Base-by-base conservation (phyloP, 169 alveolate species). In the Plasmodium cynomolgi region DNA sequence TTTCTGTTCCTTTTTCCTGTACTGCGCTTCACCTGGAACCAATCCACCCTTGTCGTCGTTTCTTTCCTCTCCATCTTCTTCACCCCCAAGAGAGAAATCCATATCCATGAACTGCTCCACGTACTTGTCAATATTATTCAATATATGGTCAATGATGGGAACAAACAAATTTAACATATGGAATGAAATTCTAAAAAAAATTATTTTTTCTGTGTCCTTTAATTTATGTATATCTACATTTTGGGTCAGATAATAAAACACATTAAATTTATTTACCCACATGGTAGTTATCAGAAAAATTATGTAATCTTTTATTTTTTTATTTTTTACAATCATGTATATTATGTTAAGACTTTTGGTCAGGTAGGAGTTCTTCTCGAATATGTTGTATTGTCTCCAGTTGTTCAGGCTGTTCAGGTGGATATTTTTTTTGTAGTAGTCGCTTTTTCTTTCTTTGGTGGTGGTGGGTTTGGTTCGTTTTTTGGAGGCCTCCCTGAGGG, bases 181-280 rank as follows among this genome's bases (percentile, higher is more conserved):
- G 29, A 68, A 91, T 1, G 95, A 91, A 1, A 91, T 44, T 91
- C 75, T 81, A 8, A 71, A 83, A 82, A 91, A 91, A 5, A 91
- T 3, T 1, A 91, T 81, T 72, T 91, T 91, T 68, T 91, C 95
- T 29, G 92, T 82, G 26, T 91, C 95, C 56, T 79, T 91, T 11
- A 91, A 44, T 73, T 82, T 81, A 0, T 81, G 41, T 5, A 91
- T 31, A 9, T 91, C 17, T 41, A 91, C 74, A 82, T 91, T 23
- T 50, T 91, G 95, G 9, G 95, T 91, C 11, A 91, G 44, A 34
- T 91, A 91, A 71, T 91, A 91, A 39, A 91, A 91, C 3, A 82
- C 95, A 62, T 73, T 91, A 33, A 81, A 91, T 50, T 91, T 91
- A 17, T 91, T 91, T n/a, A 26, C 34, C 95, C 95, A 91, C 92